Conservation (phyloP, 163 green algal genomes). For the Scenedesmus sp. region DNA sequence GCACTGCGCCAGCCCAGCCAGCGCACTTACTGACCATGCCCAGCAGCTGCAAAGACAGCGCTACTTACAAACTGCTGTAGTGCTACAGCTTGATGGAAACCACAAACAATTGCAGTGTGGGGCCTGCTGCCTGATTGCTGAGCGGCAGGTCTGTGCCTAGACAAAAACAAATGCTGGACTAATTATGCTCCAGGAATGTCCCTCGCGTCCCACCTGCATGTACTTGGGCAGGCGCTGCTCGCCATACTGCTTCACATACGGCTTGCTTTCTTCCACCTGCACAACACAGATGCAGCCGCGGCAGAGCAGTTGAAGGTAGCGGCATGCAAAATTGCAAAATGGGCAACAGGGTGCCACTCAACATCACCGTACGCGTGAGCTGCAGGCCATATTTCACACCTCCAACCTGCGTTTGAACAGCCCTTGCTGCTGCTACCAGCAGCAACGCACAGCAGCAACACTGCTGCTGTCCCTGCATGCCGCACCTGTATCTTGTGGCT, state of each 20-base stretch:
- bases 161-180: no score
- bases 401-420: no score
- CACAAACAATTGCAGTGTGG: no score
- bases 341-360: neutral
- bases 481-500: slow-evolving; percentile 56
- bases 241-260: slow-evolving; percentile 61
- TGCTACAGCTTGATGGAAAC: no score
- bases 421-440: neutral
- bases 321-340: neutral
- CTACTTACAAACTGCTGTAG: no score
- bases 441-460: neutral
- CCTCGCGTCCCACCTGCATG: slow-evolving; percentile 38
- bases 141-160: neutral
- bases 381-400: no score
- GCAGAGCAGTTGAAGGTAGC: neutral
- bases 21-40: no score
- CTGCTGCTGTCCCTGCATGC: neutral
- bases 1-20: no score
- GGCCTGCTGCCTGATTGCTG: neutral
- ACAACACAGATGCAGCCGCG: neutral
- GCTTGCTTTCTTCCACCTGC: slow-evolving; percentile 59
- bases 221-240: slow-evolving; percentile 64
- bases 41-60: no score
- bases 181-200: neutral
- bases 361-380: no score